Conservation (phyloP, 331 rosid species). For the Malus hybrid region DNA sequence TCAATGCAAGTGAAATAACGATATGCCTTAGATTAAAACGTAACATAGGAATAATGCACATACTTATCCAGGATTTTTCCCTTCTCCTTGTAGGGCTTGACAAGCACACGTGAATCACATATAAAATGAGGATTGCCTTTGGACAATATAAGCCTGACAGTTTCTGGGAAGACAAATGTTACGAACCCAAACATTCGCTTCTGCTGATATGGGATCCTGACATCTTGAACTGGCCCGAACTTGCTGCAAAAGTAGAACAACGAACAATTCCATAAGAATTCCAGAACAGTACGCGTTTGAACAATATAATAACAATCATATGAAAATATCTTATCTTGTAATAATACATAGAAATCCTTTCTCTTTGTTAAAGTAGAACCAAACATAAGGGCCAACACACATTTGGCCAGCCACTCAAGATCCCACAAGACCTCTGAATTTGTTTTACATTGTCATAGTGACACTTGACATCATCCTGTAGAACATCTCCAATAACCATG, state of each 20-base stretch:
- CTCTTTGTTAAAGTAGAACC: background rate
- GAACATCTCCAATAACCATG: background rate
- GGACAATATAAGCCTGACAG: conserved; percentile 44
- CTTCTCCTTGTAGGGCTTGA: conserved; percentile 61
- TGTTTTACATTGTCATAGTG: background rate
- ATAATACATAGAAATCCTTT: background rate
- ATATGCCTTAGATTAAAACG: background rate
- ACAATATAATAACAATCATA: background rate
- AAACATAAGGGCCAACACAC: background rate
- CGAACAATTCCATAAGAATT: background rate
- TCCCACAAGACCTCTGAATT: background rate
- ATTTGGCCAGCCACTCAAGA: background rate
- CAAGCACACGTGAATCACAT: conserved; percentile 57
- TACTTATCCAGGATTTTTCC: conserved; percentile 59
- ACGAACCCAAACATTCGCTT: conserved; percentile 61
- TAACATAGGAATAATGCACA: background rate
- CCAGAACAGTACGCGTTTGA: background rate
- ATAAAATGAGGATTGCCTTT: conserved; percentile 63
- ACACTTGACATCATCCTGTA: background rate
- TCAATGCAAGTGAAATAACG: background rate
- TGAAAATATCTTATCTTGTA: background rate
- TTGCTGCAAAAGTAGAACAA: conserved; percentile 26
- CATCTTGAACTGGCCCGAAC: conserved; percentile 61
- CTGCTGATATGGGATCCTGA: conserved; percentile 60
- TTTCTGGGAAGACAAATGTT: conserved; percentile 52